Base-by-base conservation (phyloP, 371 early-diverging fungal genomes). In the Circinella umbellata region DNA sequence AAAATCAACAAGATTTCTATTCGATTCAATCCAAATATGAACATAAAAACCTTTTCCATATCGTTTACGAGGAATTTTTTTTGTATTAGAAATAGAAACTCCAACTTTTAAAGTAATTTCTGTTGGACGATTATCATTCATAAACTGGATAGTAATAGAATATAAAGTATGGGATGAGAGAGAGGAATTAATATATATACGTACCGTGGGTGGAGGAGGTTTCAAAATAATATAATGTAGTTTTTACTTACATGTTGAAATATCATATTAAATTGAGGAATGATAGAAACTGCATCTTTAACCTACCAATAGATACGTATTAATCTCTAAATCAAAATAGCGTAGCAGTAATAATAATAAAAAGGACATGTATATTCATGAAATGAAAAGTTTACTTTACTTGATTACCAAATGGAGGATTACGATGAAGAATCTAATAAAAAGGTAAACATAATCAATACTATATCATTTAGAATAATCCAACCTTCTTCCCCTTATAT, bases 341-440 rank as follows among this genome's bases (percentile, higher is more conserved):
- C 20, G 34, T 5, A 13, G 0, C 8, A 51, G n/a, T n/a, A n/a
- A n/a, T n/a, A n/a, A n/a, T 51, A 13, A 15, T 0, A 17, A 51
- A 51, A 13, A 7, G 4, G 7, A 51, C 8, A 51, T 11, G 11
- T 11, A 47, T 47, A 11, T 47, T 3, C 8, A 15, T 15, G 17
- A 51, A 13, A 13, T 54, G 48, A 49, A 17, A 39, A 20, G 57
- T 63, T 53, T 64, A 17, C 1, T 53, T 15, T 75, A 83, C 83
- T 69, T 83, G 74, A 34, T 66, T 78, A 8, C 86, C 86, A 74
- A 86, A 86, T 0, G 86, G 86, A 15, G 86, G 83, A 51, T 81
- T 80, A 11, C 86, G 81, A 64, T 81, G 80, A 14, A 82, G 10
- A 3, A 86, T 68, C 86, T 85, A 55, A 4, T 7, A 47, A 34